A percentile compares a stretch with the other conserved stretches of the same genome.
Evolutionary conservation across 176 grass and related monocot species (phyloP).

Genomic region (Cenchrus purpureus): DNA sequence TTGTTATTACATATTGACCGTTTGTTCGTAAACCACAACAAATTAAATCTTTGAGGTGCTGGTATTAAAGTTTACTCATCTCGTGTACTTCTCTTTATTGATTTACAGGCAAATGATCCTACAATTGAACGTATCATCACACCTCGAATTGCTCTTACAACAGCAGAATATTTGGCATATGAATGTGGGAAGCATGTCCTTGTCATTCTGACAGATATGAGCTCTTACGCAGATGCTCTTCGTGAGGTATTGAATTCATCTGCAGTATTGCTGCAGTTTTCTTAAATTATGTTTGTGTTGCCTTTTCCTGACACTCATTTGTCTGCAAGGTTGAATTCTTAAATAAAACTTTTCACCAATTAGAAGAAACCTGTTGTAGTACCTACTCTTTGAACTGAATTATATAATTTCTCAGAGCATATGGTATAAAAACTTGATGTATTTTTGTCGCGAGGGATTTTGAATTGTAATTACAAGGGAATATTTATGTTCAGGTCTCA

Average conservation of each 20-base stretch:
- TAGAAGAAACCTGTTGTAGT: background rate
- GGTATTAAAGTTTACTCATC: background rate
- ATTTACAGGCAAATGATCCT: conserved; percentile 83
- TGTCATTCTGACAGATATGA: conserved; percentile 96
- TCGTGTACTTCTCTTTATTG: background rate
- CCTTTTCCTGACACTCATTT: background rate
- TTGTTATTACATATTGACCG: background rate
- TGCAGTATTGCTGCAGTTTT: conserved; percentile 1
- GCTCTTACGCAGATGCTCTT: conserved; percentile 95
- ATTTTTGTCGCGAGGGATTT: background rate
- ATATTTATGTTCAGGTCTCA: conserved; percentile 64
- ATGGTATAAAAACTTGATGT: background rate
- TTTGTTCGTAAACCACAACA: background rate
- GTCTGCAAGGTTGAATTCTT: background rate
- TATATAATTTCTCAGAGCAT: background rate
- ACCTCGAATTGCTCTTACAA: conserved; percentile 90
- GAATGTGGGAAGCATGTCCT: conserved; percentile 96
- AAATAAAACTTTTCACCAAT: background rate
- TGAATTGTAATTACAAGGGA: conserved; percentile 17
- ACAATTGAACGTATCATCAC: conserved; percentile 96
- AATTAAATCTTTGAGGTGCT: conserved; percentile 11
- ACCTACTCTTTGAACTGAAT: conserved; percentile 23
- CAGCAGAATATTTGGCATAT: conserved; percentile 92
- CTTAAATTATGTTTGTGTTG: conserved; percentile 18
- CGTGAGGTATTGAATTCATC: conserved; percentile 61